A percentile compares a stretch with the other conserved stretches of the same genome.
phyloP scores from a whole-genome alignment of 768 basidiomycete species.

The Amanita rubescens region DNA sequence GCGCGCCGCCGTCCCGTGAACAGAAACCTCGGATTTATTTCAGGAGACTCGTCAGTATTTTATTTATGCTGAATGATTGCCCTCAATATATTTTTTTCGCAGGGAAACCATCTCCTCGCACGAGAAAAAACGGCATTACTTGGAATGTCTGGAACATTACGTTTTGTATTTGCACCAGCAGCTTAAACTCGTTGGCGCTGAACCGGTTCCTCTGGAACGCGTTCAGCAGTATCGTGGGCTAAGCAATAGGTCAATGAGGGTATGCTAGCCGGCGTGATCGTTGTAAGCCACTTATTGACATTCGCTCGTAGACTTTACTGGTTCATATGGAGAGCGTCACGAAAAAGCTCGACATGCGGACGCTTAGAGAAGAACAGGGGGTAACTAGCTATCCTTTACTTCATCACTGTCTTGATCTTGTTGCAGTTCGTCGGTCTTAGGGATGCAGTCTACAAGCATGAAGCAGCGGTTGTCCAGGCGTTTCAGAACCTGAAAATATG shows the following conservation, averaged over 20 bases:
- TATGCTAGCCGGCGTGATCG: conserved; percentile 17
- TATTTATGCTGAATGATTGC: background rate
- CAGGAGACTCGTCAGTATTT: conserved; percentile 52
- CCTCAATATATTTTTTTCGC: background rate
- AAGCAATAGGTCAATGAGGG: conserved; percentile 58
- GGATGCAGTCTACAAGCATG: conserved; percentile 17
- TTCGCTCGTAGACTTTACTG: conserved; percentile 46
- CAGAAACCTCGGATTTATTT: conserved; percentile 45
- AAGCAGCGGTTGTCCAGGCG: background rate
- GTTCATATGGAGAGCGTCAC: conserved; percentile 62
- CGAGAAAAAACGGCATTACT: conserved; percentile 69
- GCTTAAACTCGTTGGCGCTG: conserved; percentile 39
- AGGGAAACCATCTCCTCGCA: conserved; percentile 74
- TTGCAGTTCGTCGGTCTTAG: conserved; percentile 21
- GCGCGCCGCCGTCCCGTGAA: conserved; percentile 31
- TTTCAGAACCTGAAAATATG: background rate
- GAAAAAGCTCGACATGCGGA: conserved; percentile 41
- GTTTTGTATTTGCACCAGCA: conserved; percentile 60
- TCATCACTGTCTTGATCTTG: background rate
- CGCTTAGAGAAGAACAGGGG: conserved; percentile 46
- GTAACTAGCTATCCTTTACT: conserved; percentile 28
- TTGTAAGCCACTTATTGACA: background rate
- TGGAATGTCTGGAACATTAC: conserved; percentile 69
- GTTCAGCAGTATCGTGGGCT: conserved; percentile 47
- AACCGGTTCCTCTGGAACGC: conserved; percentile 42